Base-by-base conservation (phyloP, 2,329 filamentous ascomycete genomes). In the Diaporthe ilicicola region DNA sequence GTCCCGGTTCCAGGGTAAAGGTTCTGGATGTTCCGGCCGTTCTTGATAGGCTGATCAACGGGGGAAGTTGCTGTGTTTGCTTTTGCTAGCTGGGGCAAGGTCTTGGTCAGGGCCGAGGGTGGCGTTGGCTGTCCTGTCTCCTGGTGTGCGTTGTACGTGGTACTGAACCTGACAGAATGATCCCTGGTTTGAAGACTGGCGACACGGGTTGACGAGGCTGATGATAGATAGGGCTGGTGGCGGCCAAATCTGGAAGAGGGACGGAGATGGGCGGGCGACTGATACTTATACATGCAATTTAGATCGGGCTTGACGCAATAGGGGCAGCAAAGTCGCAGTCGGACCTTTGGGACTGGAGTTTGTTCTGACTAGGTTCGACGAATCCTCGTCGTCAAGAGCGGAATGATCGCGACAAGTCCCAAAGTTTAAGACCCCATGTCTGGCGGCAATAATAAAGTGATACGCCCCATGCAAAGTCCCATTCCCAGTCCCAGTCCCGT, bases 401-500 rank as follows among this genome's bases (percentile, higher is more conserved):
- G 67, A 67, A 65, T 69, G 67, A 71, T 71, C 55, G 56, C 66
- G 67, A 69, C 56, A 71, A 71, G 66, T 64, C 66, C 66, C 66
- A 71, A 71, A 71, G 70, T 69, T 71, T 71, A 71, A 71, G 42
- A 53, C 62, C 70, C 70, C 53, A 62, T 50, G 59, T 50, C 54
- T 51, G 48, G 68, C 68, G 67, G 51, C 68, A 55, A 67, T 50
- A 54, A 64, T 53, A 66, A 39, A 46, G 48, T 64, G 55, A 56
- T 64, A 65, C 66, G 42, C 54, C 42, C 65, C 59, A 64, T 64
- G 59, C 59, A 39, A 10, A 39, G 37, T 39, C 37, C 37, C 37
- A 39, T 3, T 39, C 37, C 37, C 37, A 39, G 37, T 39, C 37
- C 22, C 12, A 50, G 15, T 50, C 46, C 59, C 62, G 62, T 70